These are phyloP conservation scores for Annulohypoxylon stygium DNA, from an alignment of 495 filamentous ascomycete genomes.

Conservation along the genomic window DNA sequence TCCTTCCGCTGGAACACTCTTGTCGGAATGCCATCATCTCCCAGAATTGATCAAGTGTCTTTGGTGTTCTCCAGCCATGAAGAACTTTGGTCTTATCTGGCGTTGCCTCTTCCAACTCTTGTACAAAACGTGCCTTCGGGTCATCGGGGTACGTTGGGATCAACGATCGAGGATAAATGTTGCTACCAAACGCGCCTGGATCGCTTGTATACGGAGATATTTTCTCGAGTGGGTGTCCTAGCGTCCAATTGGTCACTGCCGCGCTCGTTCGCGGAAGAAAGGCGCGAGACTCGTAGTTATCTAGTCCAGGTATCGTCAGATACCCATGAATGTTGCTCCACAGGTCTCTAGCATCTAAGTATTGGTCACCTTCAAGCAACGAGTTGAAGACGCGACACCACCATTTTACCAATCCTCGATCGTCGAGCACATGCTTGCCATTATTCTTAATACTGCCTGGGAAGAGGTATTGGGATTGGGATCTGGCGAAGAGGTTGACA, in stretches of 20 bases:
- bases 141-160: conserved; percentile 96
- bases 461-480: conserved; percentile 95
- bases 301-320: conserved; percentile 87
- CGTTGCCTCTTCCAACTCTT: conserved; percentile 87
- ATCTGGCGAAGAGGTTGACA: conserved; percentile 90
- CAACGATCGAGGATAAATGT: conserved; percentile 81
- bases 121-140: conserved; percentile 90
- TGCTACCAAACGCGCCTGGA: conserved; percentile 54
- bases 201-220: conserved; percentile 75
- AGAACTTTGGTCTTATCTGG: conserved; percentile 63
- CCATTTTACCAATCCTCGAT: conserved; percentile 90
- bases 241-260: conserved; percentile 62
- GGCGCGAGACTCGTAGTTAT: conserved; percentile 78
- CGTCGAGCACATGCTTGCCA: conserved; percentile 93
- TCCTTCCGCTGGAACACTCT: conserved; percentile 89
- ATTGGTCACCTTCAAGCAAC: conserved; percentile 64
- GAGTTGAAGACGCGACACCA: conserved; percentile 92
- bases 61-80: conserved; percentile 81
- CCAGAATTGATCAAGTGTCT: conserved; percentile 92
- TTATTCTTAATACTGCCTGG: conserved; percentile 87
- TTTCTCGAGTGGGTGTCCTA: conserved; percentile 67
- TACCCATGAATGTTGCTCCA: conserved; percentile 73
- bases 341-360: conserved; percentile 44
- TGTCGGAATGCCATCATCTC: conserved; percentile 98
- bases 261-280: conserved; percentile 63